Evolutionary conservation across 257 asterid species (phyloP), one percentile per base, ranked within the genome.

Genomic region (Solanum chaucha): DNA sequence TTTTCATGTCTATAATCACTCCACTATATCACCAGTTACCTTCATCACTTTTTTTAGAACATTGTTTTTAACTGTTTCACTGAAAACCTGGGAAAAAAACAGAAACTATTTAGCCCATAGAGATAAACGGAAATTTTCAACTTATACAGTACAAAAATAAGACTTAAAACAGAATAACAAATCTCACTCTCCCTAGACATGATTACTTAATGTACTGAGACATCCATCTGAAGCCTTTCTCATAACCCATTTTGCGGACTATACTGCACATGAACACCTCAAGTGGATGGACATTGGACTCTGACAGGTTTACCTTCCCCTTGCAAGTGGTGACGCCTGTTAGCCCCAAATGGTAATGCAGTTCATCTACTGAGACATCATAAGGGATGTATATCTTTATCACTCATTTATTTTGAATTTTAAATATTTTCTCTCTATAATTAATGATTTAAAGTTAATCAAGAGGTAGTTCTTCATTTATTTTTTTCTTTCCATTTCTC

Each of bases 181-280:
- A 22, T 78, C 85, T 84, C 89, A 87, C 38, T 34, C 67, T 44
- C 68, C 41, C 86, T 24, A 36, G 36, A n/a, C 78, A 61, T 51
- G 65, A 48, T 91, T 88, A 93, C 90, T 95, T 92, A 10, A 95
- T 93, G 91, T 95, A 95, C 38, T 95, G 96, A 80, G 98, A 93
- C 84, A 92, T 90, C 97, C 98, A 95, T 86, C 94, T 93, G 93
- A 95, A 95, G 84, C 97, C 96, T 22, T 95, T 97, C 14, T 97
- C 97, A 59, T 93, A 95, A 35, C 98, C 97, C 98, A 95, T 95
- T 89, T 94, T 95, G 51, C 98, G 95, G 40, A 95, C 98, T 82
- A 95, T 93, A 93, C 97, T 95, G 93, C 97, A 95, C 98, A 95
- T 95, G 90, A 93, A 95, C 30, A 95, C 95, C 91, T 95, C 98